phyloP scores from a whole-genome alignment of 2,329 filamentous ascomycete species.

The Trichoderma sp. region DNA sequence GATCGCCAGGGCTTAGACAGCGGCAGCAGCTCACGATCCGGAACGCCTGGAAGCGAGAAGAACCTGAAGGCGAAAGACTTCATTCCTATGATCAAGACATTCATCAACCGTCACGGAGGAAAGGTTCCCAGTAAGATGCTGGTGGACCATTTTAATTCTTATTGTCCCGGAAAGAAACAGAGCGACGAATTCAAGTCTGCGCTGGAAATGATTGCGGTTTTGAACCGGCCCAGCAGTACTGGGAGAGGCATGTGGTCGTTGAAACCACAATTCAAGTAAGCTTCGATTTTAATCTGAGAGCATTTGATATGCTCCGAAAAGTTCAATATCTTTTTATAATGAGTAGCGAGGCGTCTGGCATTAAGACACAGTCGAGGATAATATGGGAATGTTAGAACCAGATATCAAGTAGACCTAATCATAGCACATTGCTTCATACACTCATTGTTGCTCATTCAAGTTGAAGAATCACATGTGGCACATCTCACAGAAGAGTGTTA shows the following conservation, averaged over 20 bases:
- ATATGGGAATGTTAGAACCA: neutral
- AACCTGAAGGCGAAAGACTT: constrained; percentile 60
- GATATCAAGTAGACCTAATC: neutral
- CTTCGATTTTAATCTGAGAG: neutral
- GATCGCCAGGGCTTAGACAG: constrained; percentile 54
- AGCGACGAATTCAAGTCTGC: constrained; percentile 80
- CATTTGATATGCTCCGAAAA: constrained; percentile 14
- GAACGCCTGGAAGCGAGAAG: constrained; percentile 40
- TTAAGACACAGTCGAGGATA: neutral
- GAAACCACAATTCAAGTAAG: constrained; percentile 35
- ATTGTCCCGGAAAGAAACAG: constrained; percentile 63
- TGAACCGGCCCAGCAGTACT: constrained; percentile 58
- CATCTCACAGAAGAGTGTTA: constrained; percentile 19
- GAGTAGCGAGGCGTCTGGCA: neutral
- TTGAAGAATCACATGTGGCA: neutral
- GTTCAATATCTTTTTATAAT: neutral
- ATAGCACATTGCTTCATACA: neutral
- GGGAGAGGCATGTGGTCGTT: constrained; percentile 56
- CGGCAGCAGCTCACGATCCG: constrained; percentile 46
- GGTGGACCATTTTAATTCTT: constrained; percentile 84
- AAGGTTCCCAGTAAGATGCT: constrained; percentile 79
- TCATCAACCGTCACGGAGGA: constrained; percentile 74
- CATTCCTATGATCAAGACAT: constrained; percentile 70
- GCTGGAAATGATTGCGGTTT: constrained; percentile 69
- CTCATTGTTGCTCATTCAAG: neutral